Evolutionary conservation across 2,329 filamentous ascomycete genomes (phyloP).

Genomic region (Venturia aucupariae): DNA sequence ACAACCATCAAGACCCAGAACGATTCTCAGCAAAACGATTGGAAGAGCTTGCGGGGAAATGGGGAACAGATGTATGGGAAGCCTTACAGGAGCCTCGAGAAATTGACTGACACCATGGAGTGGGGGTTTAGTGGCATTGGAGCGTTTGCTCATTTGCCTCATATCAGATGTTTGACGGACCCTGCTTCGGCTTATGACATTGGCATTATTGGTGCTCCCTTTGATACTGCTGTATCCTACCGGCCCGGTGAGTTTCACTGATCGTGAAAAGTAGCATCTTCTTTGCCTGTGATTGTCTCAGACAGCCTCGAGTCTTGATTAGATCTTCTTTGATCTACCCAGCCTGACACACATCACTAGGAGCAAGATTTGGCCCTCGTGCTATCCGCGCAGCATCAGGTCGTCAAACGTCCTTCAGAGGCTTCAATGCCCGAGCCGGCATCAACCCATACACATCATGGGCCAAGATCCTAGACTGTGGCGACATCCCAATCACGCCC

Average conservation of each 20-base stretch:
- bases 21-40: slow-evolving; percentile 9
- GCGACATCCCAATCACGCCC: slow-evolving; percentile 79
- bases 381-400: slow-evolving; percentile 78
- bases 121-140: slow-evolving; percentile 66
- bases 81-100: background rate
- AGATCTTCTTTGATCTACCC: background rate
- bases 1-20: slow-evolving; percentile 5
- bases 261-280: no score
- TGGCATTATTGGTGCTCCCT: slow-evolving; percentile 40
- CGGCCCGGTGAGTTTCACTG: slow-evolving; percentile 29
- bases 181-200: slow-evolving; percentile 37
- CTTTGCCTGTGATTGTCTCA: background rate
- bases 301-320: background rate
- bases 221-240: slow-evolving; percentile 42
- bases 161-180: slow-evolving; percentile 39
- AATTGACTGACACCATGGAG: slow-evolving; percentile 25
- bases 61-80: slow-evolving; percentile 30
- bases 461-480: slow-evolving; percentile 77
- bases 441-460: slow-evolving; percentile 78
- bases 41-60: slow-evolving; percentile 24
- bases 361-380: slow-evolving; percentile 68
- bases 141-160: slow-evolving; percentile 39
- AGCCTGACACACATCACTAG: slow-evolving; percentile 16
- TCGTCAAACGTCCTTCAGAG: slow-evolving; percentile 69
- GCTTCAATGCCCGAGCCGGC: slow-evolving; percentile 71